Evolutionary conservation across 805 yeast species (phyloP).

Genomic region (Nakazawaea holstii): DNA sequence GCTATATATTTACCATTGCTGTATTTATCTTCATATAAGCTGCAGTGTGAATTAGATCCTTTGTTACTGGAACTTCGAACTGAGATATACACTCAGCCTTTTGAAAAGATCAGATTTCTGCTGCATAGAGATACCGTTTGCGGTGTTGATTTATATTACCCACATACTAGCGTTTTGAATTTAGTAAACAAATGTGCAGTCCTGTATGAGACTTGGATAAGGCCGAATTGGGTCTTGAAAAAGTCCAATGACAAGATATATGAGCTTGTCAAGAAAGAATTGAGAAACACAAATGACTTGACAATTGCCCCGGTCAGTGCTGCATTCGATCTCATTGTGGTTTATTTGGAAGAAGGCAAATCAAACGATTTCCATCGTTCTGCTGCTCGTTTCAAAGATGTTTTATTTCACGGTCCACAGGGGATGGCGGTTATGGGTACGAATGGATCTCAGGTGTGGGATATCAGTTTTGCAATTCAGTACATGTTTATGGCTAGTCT

Average conservation of each 20-base stretch:
- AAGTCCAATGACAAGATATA: constrained; percentile 48
- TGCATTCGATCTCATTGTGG: constrained; percentile 74
- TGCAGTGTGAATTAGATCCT: constrained; percentile 56
- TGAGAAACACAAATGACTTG: constrained; percentile 69
- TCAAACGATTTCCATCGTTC: constrained; percentile 56
- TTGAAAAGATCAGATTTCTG: constrained; percentile 60
- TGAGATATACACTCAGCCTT: constrained; percentile 74
- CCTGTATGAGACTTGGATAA: constrained; percentile 60
- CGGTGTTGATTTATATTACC: constrained; percentile 90
- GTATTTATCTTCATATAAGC: constrained; percentile 57
- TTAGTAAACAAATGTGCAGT: constrained; percentile 53
- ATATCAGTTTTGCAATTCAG: constrained; percentile 85
- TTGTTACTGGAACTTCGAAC: constrained; percentile 59
- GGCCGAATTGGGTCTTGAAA: constrained; percentile 70
- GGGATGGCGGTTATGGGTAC: constrained; percentile 97
- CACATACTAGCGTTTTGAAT: constrained; percentile 71
- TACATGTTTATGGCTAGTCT: constrained; percentile 75
- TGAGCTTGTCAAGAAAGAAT: constrained; percentile 66
- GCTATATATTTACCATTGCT: constrained; percentile 87
- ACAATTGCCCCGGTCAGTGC: constrained; percentile 93
- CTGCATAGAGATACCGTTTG: constrained; percentile 79
- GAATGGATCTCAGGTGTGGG: constrained; percentile 98
- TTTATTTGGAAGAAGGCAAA: constrained; percentile 64
- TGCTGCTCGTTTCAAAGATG: constrained; percentile 62
- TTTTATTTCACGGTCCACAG: constrained; percentile 76